Conservation (phyloP, 2,329 filamentous ascomycete genomes). For the Beauveria asiatica region DNA sequence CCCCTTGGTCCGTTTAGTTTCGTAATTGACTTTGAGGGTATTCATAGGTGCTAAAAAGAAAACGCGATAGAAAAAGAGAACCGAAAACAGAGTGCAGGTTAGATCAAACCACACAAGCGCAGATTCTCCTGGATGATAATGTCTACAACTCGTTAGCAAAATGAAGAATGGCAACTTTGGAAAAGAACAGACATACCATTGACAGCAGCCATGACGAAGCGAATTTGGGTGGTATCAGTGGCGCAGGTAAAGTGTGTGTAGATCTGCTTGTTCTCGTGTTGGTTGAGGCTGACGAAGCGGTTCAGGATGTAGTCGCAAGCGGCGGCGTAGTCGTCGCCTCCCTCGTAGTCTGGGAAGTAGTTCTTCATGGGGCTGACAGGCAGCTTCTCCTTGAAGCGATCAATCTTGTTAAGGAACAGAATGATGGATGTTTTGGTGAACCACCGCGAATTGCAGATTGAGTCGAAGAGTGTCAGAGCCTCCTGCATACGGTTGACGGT, state of each 20-base stretch:
- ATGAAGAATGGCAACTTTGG: neutral
- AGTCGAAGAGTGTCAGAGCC: conserved; percentile 77
- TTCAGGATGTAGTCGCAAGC: conserved; percentile 99
- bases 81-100: conserved; percentile 29
- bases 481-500: conserved; percentile 94
- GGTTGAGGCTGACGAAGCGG: conserved; percentile 95
- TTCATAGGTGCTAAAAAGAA: conserved; percentile 17
- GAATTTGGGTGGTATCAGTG: conserved; percentile 96
- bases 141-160: conserved; percentile 44
- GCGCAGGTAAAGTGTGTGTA: conserved; percentile 99
- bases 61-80: conserved; percentile 21
- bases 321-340: conserved; percentile 87
- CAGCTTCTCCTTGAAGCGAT: conserved; percentile 81
- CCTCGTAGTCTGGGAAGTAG: conserved; percentile 87
- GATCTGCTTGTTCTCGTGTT: conserved; percentile 99
- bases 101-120: conserved; percentile 93
- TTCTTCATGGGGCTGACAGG: conserved; percentile 76
- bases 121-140: conserved; percentile 99
- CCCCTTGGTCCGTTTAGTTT: conserved; percentile 10
- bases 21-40: conserved; percentile 16
- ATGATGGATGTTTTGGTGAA: conserved; percentile 88
- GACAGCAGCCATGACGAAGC: conserved; percentile 99
- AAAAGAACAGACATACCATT: conserved; percentile 60
- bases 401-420: conserved; percentile 84
- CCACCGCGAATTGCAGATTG: conserved; percentile 82